These are phyloP conservation scores for Strobilomyces dryophilus DNA, from an alignment of 768 basidiomycete species.

Conservation along the genomic window DNA sequence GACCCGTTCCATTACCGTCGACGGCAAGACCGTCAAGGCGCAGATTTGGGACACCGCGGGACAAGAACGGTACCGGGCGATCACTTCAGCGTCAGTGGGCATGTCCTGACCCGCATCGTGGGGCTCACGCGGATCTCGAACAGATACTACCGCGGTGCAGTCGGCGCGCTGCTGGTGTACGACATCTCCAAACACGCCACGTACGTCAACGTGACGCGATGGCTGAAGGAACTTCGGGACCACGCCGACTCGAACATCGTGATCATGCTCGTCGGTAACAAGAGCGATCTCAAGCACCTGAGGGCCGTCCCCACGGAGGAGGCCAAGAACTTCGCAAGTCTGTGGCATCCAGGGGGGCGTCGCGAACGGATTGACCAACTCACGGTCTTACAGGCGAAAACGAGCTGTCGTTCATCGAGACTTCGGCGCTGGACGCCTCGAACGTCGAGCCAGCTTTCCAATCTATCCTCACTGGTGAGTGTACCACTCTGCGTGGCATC, in stretches of 20 bases:
- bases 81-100: constrained; percentile 81
- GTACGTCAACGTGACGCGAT: constrained; percentile 89
- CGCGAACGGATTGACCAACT: background rate
- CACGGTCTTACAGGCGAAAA: constrained; percentile 64
- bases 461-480: constrained; percentile 85
- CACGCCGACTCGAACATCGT: constrained; percentile 92
- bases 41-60: constrained; percentile 99
- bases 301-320: constrained; percentile 97
- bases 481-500: background rate
- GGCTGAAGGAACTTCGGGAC: constrained; percentile 96
- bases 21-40: constrained; percentile 94
- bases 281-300: constrained; percentile 98
- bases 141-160: constrained; percentile 97
- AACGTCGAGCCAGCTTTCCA: constrained; percentile 99
- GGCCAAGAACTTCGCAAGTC: constrained; percentile 87
- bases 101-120: background rate
- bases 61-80: constrained; percentile 96
- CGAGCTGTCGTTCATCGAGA: constrained; percentile 93
- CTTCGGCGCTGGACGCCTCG: constrained; percentile 98
- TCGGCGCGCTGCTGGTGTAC: constrained; percentile 89
- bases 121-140: constrained; percentile 1
- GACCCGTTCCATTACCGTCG: constrained; percentile 91
- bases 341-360: constrained; percentile 24
- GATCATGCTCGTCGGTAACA: constrained; percentile 96
- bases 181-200: constrained; percentile 94